Evolutionary conservation across 257 asterid species (phyloP).

Genomic region (Nicotiana tabacum): DNA sequence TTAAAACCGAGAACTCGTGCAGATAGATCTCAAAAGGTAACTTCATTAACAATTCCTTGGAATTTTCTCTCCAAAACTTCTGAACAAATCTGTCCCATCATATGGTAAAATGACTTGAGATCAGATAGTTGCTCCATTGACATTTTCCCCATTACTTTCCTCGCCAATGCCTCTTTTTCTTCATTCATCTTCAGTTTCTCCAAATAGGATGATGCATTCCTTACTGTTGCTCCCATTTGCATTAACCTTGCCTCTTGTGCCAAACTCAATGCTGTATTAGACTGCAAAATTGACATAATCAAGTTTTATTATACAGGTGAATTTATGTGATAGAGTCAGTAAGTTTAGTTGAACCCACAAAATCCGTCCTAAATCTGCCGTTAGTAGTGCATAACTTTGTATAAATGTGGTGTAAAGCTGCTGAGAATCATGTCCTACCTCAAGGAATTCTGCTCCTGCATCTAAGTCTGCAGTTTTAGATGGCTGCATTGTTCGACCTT

Average conservation of each 20-base stretch:
- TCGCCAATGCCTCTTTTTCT: constrained; percentile 33
- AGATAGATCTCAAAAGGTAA: constrained; percentile 10
- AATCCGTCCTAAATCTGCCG: no score
- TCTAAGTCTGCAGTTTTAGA: constrained; percentile 21
- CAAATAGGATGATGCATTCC: constrained; percentile 31
- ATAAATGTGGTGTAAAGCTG: neutral
- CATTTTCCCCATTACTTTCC: constrained; percentile 39
- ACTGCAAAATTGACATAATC: constrained; percentile 14
- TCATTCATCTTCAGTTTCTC: constrained; percentile 28
- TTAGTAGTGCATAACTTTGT: no score
- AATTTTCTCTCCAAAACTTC: constrained; percentile 37
- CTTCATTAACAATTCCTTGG: constrained; percentile 22
- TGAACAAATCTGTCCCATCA: constrained; percentile 40
- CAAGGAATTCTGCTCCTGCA: constrained; percentile 33
- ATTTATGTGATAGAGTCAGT: neutral
- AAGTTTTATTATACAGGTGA: neutral
- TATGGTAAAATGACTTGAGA: constrained; percentile 32
- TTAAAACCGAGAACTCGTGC: neutral
- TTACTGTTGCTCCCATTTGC: constrained; percentile 53
- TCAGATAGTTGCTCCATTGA: constrained; percentile 35
- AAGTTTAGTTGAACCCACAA: no score
- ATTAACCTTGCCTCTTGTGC: constrained; percentile 36
- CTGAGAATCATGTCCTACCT: constrained; percentile 15
- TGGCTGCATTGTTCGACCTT: constrained; percentile 8
- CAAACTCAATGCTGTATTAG: constrained; percentile 34